These are phyloP conservation scores for Volutella citrinella DNA, from an alignment of 2,329 filamentous ascomycete species.

Conservation along the genomic window DNA sequence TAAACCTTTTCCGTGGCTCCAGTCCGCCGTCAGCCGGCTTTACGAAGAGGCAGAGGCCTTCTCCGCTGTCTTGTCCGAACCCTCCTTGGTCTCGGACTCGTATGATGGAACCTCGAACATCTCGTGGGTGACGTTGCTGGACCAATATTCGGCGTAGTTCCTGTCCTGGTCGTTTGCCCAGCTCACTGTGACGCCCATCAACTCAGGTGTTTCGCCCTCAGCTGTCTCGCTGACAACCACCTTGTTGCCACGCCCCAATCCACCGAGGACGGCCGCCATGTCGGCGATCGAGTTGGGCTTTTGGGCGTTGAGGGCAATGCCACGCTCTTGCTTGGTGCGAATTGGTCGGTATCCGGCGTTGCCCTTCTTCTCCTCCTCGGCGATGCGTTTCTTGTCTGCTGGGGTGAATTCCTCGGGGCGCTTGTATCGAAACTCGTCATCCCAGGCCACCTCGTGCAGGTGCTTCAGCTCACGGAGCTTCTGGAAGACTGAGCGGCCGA, in stretches of 20 bases:
- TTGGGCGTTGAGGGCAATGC: slow-evolving; percentile 55
- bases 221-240: slow-evolving; percentile 31
- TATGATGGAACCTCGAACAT: slow-evolving; percentile 31
- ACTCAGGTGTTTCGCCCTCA: slow-evolving; percentile 18
- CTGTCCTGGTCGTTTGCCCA: slow-evolving; percentile 50
- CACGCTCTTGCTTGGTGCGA: slow-evolving; percentile 43
- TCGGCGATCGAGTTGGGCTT: slow-evolving; percentile 62
- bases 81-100: slow-evolving; percentile 12
- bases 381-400: slow-evolving; percentile 32
- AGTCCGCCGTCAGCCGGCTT: no score
- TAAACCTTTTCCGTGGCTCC: no score
- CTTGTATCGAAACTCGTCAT: slow-evolving; percentile 43
- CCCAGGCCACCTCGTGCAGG: slow-evolving; percentile 62
- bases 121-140: slow-evolving; percentile 51
- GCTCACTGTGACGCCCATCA: slow-evolving; percentile 45
- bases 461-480: slow-evolving; percentile 63
- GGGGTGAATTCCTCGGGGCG: slow-evolving; percentile 31
- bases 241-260: slow-evolving; percentile 49
- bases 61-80: slow-evolving; percentile 9
- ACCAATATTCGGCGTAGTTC: slow-evolving; percentile 47
- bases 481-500: slow-evolving; percentile 59
- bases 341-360: slow-evolving; percentile 28
- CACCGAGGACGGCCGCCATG: slow-evolving; percentile 56
- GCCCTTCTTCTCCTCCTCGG: slow-evolving; percentile 27
- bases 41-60: no score